Evolutionary conservation across 2,329 filamentous ascomycete genomes (phyloP).

Genomic region (Pseudogymnoascus sp.): DNA sequence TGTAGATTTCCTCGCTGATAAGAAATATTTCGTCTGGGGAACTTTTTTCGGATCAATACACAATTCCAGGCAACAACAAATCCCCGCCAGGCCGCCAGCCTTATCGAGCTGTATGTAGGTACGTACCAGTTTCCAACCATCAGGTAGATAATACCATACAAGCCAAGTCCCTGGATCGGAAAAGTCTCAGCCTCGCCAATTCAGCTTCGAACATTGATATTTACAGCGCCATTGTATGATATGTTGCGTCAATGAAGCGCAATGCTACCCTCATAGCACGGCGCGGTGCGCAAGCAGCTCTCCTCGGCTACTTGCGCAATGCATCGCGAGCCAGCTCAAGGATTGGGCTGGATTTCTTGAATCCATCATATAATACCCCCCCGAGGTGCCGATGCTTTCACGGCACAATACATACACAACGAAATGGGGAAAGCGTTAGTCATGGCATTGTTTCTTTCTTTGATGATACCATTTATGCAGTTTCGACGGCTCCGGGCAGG

Average conservation of each 20-base stretch:
- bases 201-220: not conserved
- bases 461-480: conserved; percentile 72
- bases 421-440: not conserved
- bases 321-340: not conserved
- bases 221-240: not conserved
- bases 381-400: not conserved
- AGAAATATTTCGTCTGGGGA: conserved; percentile 8
- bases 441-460: not conserved
- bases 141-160: not conserved
- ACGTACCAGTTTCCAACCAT: not conserved
- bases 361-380: not conserved
- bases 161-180: not conserved
- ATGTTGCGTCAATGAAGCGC: conserved; percentile 2
- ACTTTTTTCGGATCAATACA: conserved; percentile 5
- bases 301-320: not conserved
- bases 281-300: not conserved
- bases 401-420: not conserved
- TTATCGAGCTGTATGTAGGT: not conserved
- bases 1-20: conserved; percentile 7
- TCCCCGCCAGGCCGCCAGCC: conserved; percentile 1
- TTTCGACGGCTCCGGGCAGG: conserved; percentile 77
- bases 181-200: not conserved
- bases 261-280: not conserved
- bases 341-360: not conserved
- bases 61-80: not conserved